A percentile compares a stretch with the other conserved stretches of the same genome.
Conservation (phyloP, 2,329 filamentous ascomycete species). For the Sporothrix pseudoabietina region DNA sequence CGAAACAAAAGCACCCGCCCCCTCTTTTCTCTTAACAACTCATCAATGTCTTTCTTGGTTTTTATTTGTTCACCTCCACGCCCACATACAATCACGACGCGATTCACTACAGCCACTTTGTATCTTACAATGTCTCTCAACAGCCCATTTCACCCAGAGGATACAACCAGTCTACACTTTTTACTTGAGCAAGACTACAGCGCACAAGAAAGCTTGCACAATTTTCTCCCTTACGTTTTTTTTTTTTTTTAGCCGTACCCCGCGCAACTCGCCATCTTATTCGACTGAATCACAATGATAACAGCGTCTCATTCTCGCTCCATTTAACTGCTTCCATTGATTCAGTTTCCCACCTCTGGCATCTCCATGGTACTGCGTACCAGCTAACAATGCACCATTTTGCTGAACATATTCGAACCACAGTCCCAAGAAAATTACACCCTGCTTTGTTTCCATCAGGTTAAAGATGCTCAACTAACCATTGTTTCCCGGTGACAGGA, state of each 20-base stretch:
- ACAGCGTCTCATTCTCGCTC: neutral
- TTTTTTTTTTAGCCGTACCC: slow-evolving; percentile 4
- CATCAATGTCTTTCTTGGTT: neutral
- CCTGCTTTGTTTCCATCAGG: neutral
- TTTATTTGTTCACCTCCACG: neutral
- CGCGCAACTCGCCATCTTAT: neutral
- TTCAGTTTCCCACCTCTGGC: neutral
- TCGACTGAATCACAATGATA: neutral
- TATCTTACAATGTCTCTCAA: neutral
- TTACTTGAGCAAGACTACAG: neutral
- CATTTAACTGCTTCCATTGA: neutral
- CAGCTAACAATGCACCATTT: neutral
- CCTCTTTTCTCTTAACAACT: neutral
- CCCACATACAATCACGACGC: neutral
- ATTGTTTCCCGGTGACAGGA: neutral
- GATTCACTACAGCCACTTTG: neutral
- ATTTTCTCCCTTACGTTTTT: neutral
- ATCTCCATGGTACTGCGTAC: neutral
- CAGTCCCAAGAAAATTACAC: neutral
- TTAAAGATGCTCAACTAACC: neutral
- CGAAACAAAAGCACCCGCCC: neutral
- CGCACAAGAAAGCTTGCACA: neutral
- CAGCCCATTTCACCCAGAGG: neutral
- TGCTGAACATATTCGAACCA: neutral
- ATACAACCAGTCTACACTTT: neutral